Evolutionary conservation across 163 green algal species (phyloP).

Genomic region (Chloromonas sp.): DNA sequence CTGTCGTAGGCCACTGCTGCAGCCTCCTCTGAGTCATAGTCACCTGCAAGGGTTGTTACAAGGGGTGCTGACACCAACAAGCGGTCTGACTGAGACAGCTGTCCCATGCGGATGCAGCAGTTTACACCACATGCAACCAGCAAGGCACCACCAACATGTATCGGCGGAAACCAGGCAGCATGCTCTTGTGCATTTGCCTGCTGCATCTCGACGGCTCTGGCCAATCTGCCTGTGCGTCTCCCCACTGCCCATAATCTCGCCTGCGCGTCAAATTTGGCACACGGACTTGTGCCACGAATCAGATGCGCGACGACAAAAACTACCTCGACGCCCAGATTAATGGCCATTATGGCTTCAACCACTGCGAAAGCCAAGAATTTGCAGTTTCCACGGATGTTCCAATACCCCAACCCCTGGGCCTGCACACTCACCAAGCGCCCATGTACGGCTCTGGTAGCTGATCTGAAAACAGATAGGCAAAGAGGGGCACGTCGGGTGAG

Average conservation of each 20-base stretch:
- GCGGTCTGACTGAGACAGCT: not conserved
- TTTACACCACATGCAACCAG: not conserved
- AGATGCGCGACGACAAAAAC: not conserved
- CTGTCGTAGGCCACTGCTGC: slow-evolving; percentile 2
- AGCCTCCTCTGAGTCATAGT: slow-evolving; percentile 2
- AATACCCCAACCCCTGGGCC: not conserved
- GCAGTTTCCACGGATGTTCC: no score
- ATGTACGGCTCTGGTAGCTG: not conserved
- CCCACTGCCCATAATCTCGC: not conserved
- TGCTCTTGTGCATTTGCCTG: no score
- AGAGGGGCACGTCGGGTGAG: not conserved
- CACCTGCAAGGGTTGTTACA: not conserved
- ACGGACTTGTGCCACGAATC: not conserved
- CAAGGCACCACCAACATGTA: not conserved
- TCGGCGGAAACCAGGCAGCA: no score
- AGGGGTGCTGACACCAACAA: not conserved
- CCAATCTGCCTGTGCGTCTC: not conserved
- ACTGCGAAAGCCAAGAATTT: no score
- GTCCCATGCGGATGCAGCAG: not conserved
- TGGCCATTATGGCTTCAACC: not conserved
- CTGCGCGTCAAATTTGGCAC: not conserved
- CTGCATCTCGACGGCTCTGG: not conserved
- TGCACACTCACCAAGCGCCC: not conserved
- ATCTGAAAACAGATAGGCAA: not conserved
- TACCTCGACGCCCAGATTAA: not conserved